A percentile compares a stretch with the other conserved stretches of the same genome.
Conservation (phyloP, 2,329 filamentous ascomycete species). For the Cercospora sojina region DNA sequence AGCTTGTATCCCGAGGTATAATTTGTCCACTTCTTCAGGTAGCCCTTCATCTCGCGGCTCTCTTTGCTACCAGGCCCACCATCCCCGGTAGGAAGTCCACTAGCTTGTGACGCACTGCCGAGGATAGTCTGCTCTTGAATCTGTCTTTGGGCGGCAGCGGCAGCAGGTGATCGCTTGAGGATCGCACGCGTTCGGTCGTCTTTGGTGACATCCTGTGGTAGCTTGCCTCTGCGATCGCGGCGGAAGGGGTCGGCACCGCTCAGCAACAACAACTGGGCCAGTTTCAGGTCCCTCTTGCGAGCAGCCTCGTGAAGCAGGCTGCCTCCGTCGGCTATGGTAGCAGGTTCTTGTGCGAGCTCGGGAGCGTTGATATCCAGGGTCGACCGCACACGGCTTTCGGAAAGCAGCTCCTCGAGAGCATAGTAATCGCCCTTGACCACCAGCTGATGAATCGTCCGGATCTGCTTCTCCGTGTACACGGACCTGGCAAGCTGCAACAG, state of each 20-base stretch:
- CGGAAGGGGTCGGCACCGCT: constrained; percentile 96
- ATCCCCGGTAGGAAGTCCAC: constrained; percentile 43
- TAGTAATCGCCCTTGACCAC: constrained; percentile 73
- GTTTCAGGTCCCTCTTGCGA: constrained; percentile 76
- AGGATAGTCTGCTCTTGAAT: constrained; percentile 97
- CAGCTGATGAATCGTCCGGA: constrained; percentile 78
- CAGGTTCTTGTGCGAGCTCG: constrained; percentile 79
- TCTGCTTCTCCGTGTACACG: constrained; percentile 82
- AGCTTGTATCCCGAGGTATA: constrained; percentile 97
- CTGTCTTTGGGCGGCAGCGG: constrained; percentile 86
- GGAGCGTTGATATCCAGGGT: constrained; percentile 89
- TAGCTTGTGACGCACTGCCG: constrained; percentile 61
- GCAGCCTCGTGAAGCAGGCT: constrained; percentile 92
- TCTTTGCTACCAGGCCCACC: constrained; percentile 71
- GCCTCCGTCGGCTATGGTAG: constrained; percentile 78
- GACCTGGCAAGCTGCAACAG: constrained; percentile 87
- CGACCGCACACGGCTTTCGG: constrained; percentile 81
- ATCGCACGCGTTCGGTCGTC: constrained; percentile 87
- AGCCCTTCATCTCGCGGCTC: constrained; percentile 94
- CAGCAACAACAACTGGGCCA: constrained; percentile 86
- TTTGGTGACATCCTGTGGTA: constrained; percentile 94
- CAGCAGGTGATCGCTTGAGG: constrained; percentile 89
- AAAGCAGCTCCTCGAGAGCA: constrained; percentile 72
- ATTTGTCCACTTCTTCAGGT: constrained; percentile 99
- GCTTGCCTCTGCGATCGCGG: constrained; percentile 88